These are phyloP conservation scores for Thielaviopsis ethacetica DNA, from an alignment of 2,329 filamentous ascomycete genomes.

Conservation along the genomic window DNA sequence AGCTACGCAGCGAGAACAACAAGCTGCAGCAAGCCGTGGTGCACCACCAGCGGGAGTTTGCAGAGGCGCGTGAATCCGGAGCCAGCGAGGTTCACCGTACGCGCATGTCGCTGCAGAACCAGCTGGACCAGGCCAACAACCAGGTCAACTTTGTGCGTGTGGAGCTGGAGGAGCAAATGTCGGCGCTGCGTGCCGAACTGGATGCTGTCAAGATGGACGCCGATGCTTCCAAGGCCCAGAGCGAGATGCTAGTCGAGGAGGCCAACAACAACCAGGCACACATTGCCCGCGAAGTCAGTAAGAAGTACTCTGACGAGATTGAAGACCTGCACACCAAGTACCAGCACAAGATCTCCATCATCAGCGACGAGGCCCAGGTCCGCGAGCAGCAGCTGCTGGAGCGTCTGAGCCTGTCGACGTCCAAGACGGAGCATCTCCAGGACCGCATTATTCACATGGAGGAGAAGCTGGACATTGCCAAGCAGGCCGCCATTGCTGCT, in stretches of 20 bases:
- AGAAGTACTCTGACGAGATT: conserved; percentile 49
- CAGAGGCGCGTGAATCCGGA: conserved; percentile 66
- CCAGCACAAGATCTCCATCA: conserved; percentile 54
- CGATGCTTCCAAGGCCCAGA: conserved; percentile 63
- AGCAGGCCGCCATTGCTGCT: conserved; percentile 71
- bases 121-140: conserved; percentile 70
- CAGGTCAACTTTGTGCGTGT: conserved; percentile 71
- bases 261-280: conserved; percentile 49
- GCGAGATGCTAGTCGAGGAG: conserved; percentile 74
- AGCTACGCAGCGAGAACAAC: conserved; percentile 50
- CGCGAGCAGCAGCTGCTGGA: conserved; percentile 67
- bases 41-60: conserved; percentile 64
- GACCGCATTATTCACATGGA: conserved; percentile 74
- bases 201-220: conserved; percentile 64
- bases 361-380: conserved; percentile 66
- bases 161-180: conserved; percentile 66
- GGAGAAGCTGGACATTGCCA: conserved; percentile 80
- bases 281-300: conserved; percentile 31
- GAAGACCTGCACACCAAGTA: conserved; percentile 65
- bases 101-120: conserved; percentile 60
- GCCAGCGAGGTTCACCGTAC: conserved; percentile 68
- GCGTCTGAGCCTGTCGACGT: conserved; percentile 63
- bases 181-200: conserved; percentile 54
- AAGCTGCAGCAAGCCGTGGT: conserved; percentile 53
- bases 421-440: conserved; percentile 71